phyloP scores from a whole-genome alignment of 805 yeast species.

The Wickerhamiella parazyma region DNA sequence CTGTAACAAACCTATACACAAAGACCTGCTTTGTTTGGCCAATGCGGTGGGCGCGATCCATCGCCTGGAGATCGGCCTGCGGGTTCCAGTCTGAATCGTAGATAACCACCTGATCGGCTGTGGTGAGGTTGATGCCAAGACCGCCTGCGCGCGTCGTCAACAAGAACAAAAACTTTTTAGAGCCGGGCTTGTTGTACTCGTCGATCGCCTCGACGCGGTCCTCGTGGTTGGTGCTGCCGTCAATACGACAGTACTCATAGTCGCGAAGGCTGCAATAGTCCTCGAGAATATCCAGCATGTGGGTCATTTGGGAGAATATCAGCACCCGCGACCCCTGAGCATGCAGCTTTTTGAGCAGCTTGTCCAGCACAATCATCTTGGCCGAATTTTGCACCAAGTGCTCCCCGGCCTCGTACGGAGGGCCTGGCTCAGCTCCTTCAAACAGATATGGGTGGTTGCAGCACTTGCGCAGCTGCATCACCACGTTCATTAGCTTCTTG shows the following conservation, averaged over 20 bases:
- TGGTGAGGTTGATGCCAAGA: conserved; percentile 83
- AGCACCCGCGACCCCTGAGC: conserved; percentile 78
- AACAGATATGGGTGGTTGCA: conserved; percentile 95
- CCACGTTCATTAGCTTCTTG: conserved; percentile 78
- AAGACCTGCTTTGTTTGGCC: conserved; percentile 93
- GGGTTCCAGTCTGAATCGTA: conserved; percentile 96
- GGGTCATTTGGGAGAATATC: conserved; percentile 86
- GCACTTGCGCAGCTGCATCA: conserved; percentile 92
- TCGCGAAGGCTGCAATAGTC: conserved; percentile 81
- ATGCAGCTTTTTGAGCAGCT: conserved; percentile 57
- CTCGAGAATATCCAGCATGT: conserved; percentile 78
- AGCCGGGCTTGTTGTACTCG: conserved; percentile 69
- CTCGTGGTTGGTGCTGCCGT: conserved; percentile 87
- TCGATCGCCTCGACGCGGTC: conserved; percentile 88
- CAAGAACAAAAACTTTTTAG: conserved; percentile 73
- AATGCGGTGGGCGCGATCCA: conserved; percentile 90
- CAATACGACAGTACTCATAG: conserved; percentile 81
- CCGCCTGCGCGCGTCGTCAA: conserved; percentile 96
- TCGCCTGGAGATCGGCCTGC: conserved; percentile 87
- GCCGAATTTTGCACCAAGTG: conserved; percentile 80
- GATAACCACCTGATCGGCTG: conserved; percentile 89
- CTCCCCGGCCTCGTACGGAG: conserved; percentile 91
- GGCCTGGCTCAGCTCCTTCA: conserved; percentile 99
- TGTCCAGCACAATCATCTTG: conserved; percentile 81
- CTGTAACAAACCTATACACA: conserved; percentile 86